These are phyloP conservation scores for Plasmopara viticola DNA, from an alignment of 352 stramenopile genomes.

Conservation along the genomic window DNA sequence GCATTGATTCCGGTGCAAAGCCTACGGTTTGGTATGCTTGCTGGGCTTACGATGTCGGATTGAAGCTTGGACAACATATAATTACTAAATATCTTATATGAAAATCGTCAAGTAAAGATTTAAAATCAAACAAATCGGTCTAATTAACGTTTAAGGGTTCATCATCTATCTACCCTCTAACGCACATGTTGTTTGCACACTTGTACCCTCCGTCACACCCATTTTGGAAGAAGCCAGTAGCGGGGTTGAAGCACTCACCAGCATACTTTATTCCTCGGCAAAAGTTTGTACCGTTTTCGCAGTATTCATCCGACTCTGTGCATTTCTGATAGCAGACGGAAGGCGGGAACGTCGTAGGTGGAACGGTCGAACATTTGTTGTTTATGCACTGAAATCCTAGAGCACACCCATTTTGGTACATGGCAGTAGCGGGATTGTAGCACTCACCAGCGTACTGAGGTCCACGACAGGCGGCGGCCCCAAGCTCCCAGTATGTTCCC, in stretches of 20 bases:
- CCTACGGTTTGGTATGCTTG: no score
- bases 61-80: no score
- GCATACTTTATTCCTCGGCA: constrained; percentile 16
- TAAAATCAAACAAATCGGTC: no score
- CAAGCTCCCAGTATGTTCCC: constrained; percentile 22
- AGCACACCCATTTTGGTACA: constrained; percentile 25
- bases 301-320: constrained; percentile 22
- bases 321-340: constrained; percentile 24
- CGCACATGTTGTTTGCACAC: constrained; percentile 26
- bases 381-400: constrained; percentile 24
- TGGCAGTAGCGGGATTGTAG: constrained; percentile 26
- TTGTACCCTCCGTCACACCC: constrained; percentile 19
- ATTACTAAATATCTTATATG: no score
- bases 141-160: no score
- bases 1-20: no score
- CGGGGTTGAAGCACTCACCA: constrained; percentile 28
- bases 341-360: constrained; percentile 15
- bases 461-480: constrained; percentile 15
- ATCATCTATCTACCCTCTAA: constrained; percentile 2
- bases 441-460: constrained; percentile 18
- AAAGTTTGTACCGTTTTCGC: constrained; percentile 18
- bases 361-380: constrained; percentile 26
- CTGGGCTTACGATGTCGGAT: no score
- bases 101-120: no score
- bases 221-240: constrained; percentile 21